Base-by-base conservation (phyloP, 108 stramenopile genomes). In the Discostella pseudostelligera region DNA sequence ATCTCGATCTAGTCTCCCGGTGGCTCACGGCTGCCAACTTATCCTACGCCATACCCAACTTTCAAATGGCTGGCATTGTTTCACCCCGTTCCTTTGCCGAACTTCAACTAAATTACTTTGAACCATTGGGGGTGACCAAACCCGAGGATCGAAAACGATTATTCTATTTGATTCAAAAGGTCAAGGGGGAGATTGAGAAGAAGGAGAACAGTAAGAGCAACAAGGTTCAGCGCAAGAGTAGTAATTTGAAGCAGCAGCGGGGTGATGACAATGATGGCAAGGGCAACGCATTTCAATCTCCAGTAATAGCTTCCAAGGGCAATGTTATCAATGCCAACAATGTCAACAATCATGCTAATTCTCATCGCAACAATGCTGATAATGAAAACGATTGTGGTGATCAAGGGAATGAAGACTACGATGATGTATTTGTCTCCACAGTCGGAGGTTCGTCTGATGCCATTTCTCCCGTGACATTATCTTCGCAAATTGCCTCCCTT, bases 101-200 rank as follows among this genome's bases (percentile, higher is more conserved):
- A 40, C 60, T 94, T 39, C 84, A 87, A 64, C 67, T 91, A 4
- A 39, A 60, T 3, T 85, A 89, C 47, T 94, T 83, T 55, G 87
- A 83, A 57, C 83, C 86, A 2, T 59, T 94, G 69, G 93, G 93
- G 0, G 72, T 94, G 14, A 71, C 78, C 11, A 63, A 78, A 58
- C 76, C 86, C 4, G 84, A 83, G 29, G 88, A 94, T 65, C 81
- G 93, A 1, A 83, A 88, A 48, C 87, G 88, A 44, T 56, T 94
- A 21, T 94, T 94, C 69, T 94, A 87, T 59, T 76, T 94, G 56
- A 83, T 91, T 24, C 89, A 91, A 61, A 85, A 84, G 54, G 86
- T 94, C 64, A 89, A 87, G 67, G 71, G 78, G 78, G 88, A 84
- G 19, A 69, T 86, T 29, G 55, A 26, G 32, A 56, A 26, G 32